Evolutionary conservation across 2,329 filamentous ascomycete species (phyloP).

Genomic region (Exophiala oligosperma): DNA sequence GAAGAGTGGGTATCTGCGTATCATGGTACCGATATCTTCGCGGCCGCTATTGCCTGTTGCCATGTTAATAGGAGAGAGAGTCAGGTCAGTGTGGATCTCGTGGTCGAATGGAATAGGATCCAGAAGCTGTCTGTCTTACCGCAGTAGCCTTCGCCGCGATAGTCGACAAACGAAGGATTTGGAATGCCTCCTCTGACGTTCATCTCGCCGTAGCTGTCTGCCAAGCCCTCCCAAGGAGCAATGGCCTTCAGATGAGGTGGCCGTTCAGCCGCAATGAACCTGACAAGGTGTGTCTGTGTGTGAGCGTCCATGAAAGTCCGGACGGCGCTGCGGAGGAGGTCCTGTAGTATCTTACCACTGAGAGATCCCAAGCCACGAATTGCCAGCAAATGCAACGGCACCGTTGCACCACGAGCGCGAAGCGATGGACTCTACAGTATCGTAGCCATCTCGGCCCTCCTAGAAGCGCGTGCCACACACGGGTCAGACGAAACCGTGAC

Average conservation of each 20-base stretch:
- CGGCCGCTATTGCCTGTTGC: constrained; percentile 9
- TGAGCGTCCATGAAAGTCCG: background rate
- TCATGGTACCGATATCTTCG: constrained; percentile 47
- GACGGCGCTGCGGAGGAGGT: too few species aligned
- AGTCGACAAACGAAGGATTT: constrained; percentile 14
- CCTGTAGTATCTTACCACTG: constrained; percentile 35
- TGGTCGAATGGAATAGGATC: too few species aligned
- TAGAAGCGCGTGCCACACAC: constrained; percentile 20
- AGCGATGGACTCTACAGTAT: constrained; percentile 46
- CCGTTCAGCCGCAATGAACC: constrained; percentile 43
- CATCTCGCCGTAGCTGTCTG: constrained; percentile 49
- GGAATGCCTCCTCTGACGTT: constrained; percentile 44
- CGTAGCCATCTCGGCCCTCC: constrained; percentile 48
- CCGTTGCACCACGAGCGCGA: constrained; percentile 48
- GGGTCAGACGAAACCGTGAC: background rate
- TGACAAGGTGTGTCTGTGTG: constrained; percentile 14
- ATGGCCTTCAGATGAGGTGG: constrained; percentile 46
- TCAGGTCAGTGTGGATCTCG: too few species aligned
- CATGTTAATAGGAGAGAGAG: background rate
- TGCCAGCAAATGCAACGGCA: constrained; percentile 45
- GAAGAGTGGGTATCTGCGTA: constrained; percentile 35
- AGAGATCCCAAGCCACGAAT: constrained; percentile 44
- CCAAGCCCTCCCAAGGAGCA: constrained; percentile 45
- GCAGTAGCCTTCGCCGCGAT: constrained; percentile 9
- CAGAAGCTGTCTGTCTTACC: constrained; percentile 1